Evolutionary conservation across 1,284 basidiomycete species (phyloP).

Genomic region (Crepidotus sp.): DNA sequence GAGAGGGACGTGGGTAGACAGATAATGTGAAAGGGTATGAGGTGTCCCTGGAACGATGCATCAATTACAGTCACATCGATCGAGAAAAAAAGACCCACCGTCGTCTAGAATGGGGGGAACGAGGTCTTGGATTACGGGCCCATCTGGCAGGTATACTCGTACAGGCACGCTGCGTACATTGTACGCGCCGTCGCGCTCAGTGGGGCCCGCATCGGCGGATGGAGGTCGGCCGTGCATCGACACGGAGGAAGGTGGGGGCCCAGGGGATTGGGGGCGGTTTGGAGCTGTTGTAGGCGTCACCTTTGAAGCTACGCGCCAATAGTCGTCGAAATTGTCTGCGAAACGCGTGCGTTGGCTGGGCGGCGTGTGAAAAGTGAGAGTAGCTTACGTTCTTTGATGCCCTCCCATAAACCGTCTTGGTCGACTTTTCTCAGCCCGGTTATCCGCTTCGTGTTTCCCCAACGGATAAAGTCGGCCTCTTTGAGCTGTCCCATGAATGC

Average conservation of each 20-base stretch:
- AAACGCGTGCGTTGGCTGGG: conserved; percentile 8
- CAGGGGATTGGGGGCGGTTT: conserved; percentile 44
- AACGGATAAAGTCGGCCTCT: conserved; percentile 90
- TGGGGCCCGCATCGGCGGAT: conserved; percentile 52
- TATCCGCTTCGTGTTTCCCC: conserved; percentile 90
- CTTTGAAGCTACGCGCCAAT: conserved; percentile 86
- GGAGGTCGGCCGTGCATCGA: conserved; percentile 58
- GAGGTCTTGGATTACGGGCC: conserved; percentile 84
- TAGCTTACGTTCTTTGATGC: conserved; percentile 78
- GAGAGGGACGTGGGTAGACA: conserved; percentile 55
- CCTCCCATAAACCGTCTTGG: conserved; percentile 92
- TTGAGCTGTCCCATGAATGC: conserved; percentile 91
- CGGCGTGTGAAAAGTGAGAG: conserved; percentile 7
- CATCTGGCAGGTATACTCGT: conserved; percentile 85
- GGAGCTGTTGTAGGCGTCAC: conserved; percentile 62
- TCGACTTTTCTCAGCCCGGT: conserved; percentile 81
- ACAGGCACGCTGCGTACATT: conserved; percentile 82
- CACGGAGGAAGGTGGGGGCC: conserved; percentile 40
- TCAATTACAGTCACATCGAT: conserved; percentile 2
- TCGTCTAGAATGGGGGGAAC: conserved; percentile 71
- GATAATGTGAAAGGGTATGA: conserved; percentile 51
- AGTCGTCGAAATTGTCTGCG: conserved; percentile 89
- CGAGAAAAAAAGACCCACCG: conserved; percentile 33
- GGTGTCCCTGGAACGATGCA: conserved; percentile 39
- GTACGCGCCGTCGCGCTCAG: conserved; percentile 70